Evolutionary conservation across 768 basidiomycete genomes (phyloP).

Genomic region (Suillus fuscotomentosus): DNA sequence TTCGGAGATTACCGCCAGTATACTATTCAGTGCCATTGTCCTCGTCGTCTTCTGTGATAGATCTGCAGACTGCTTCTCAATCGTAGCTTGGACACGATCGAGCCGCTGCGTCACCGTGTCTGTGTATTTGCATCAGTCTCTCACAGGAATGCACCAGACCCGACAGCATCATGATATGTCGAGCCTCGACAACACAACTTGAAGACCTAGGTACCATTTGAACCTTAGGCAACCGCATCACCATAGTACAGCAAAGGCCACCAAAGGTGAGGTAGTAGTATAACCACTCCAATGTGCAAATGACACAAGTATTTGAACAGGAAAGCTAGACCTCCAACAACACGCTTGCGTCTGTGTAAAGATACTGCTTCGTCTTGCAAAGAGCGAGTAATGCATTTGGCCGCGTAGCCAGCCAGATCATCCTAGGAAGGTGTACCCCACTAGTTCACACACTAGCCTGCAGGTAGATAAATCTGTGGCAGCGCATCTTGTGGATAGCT

Average conservation of each 20-base stretch:
- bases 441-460: neutral
- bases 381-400: neutral
- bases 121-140: neutral
- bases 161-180: neutral
- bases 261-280: neutral
- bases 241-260: neutral
- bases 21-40: neutral
- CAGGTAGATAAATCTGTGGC: neutral
- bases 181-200: constrained; percentile 10
- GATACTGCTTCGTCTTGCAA: neutral
- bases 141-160: neutral
- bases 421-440: neutral
- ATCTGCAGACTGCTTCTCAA: neutral
- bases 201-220: constrained; percentile 2
- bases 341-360: neutral
- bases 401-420: neutral
- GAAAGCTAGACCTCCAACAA: neutral
- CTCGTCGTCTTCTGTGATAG: neutral
- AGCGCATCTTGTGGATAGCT: neutral
- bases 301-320: neutral
- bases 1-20: neutral
- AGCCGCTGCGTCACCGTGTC: too few relatives aligned
- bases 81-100: neutral
- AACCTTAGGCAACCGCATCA: neutral
- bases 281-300: neutral